Evolutionary conservation across 2,329 filamentous ascomycete species (phyloP).

Genomic region (Pseudogymnoascus sp.): DNA sequence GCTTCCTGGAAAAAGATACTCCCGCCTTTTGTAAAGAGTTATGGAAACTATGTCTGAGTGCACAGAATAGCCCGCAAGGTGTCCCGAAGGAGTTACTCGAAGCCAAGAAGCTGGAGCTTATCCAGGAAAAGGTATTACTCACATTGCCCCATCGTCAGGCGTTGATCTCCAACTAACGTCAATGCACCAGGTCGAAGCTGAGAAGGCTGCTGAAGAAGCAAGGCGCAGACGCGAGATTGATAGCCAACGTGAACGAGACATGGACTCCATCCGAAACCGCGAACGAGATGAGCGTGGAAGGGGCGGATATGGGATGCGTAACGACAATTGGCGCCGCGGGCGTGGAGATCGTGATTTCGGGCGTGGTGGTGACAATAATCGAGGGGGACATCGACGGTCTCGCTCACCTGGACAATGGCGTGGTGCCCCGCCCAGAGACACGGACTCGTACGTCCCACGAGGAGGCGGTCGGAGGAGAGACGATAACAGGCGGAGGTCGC

Average conservation of each 20-base stretch:
- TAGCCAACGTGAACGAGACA: conserved; percentile 61
- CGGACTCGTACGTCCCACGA: conserved; percentile 29
- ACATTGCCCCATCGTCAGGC: background rate
- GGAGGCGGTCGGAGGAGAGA: conserved; percentile 24
- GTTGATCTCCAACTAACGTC: background rate
- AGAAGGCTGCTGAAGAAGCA: conserved; percentile 69
- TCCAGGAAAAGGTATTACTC: conserved; percentile 75
- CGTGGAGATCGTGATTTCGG: conserved; percentile 45
- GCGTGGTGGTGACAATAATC: conserved; percentile 30
- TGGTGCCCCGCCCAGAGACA: conserved; percentile 20
- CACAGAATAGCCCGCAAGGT: conserved; percentile 78
- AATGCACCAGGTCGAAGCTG: conserved; percentile 61
- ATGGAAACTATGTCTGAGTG: conserved; percentile 86
- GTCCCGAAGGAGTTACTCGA: conserved; percentile 92
- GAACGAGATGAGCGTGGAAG: conserved; percentile 49
- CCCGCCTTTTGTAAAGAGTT: conserved; percentile 84
- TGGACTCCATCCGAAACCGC: conserved; percentile 58
- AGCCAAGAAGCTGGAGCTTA: conserved; percentile 89
- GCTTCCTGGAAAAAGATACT: conserved; percentile 90
- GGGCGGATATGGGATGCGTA: conserved; percentile 40
- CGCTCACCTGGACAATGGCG: conserved; percentile 36
- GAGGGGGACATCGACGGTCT: conserved; percentile 31
- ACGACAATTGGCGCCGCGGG: conserved; percentile 37
- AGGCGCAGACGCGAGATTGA: conserved; percentile 64
- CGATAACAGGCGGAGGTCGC: conserved; percentile 24